Conservation (phyloP, 1,139 yeast species). For the Hansenula lynferdii region DNA sequence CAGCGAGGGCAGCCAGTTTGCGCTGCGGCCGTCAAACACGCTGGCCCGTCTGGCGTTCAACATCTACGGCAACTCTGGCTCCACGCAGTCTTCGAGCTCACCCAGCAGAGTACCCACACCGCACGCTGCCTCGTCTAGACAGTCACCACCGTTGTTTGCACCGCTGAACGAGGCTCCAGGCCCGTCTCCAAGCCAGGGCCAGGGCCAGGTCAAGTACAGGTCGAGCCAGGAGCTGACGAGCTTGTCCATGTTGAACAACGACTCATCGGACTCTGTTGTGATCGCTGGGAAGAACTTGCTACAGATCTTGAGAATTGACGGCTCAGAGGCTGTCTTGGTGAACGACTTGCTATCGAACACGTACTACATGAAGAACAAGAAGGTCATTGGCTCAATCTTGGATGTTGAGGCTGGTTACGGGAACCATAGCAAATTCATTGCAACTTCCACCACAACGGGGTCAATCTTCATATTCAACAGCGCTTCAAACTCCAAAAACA, state of each 20-base stretch:
- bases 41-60: conserved; percentile 23
- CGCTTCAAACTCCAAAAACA: conserved; percentile 31
- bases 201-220: conserved; percentile 9
- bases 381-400: conserved; percentile 42
- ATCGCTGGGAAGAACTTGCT: conserved; percentile 58
- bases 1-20: conserved; percentile 1
- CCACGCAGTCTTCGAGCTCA: conserved; percentile 3
- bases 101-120: conserved; percentile 8
- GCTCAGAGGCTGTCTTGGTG: conserved; percentile 26
- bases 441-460: conserved; percentile 46
- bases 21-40: conserved; percentile 11
- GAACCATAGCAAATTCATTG: conserved; percentile 36
- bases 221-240: conserved; percentile 17
- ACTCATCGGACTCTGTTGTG: conserved; percentile 40
- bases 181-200: background rate
- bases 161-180: background rate
- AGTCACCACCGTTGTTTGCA: conserved; percentile 5
- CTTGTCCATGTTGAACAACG: conserved; percentile 23
- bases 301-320: conserved; percentile 39
- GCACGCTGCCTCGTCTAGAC: conserved; percentile 5
- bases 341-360: conserved; percentile 29
- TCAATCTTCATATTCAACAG: conserved; percentile 43
- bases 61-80: conserved; percentile 19
- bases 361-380: conserved; percentile 26
- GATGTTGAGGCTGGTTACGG: conserved; percentile 45